Base-by-base conservation (phyloP, 1,139 yeast species). In the Yamadazyma pseudoaaseri region DNA sequence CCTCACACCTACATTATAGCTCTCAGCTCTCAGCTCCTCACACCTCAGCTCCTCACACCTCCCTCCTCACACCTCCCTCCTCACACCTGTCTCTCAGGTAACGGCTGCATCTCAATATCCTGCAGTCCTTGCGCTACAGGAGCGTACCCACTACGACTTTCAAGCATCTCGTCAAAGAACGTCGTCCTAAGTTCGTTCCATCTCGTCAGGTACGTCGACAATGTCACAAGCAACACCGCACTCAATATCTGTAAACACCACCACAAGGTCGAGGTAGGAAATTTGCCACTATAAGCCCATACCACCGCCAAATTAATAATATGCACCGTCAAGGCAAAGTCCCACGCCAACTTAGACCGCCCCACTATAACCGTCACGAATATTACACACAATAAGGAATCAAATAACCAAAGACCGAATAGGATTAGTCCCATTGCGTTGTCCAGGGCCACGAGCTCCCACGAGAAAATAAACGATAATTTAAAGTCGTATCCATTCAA, bases 291-390 rank as follows among this genome's bases (percentile, higher is more conserved):
- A 44, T 76, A 80, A 1, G 74, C 42, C 80, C 89, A 81, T 0
- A 80, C 86, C 5, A 86, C 79, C 3, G 81, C 36, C 25, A 90
- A 60, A 58, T 90, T 84, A 34, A 92, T 75, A 12, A 86, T 79
- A 57, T 92, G 97, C 11, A 92, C 70, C 0, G 98, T 90, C 21
- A 92, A 54, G 9, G 96, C 96, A 63, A 90, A 92, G 58, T 92
- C 98, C 85, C 96, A 84, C 0, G 97, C 97, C 38, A 92, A 65
- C 57, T 90, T 92, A 26, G 95, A 84, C 40, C 97, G 68, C 0
- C 97, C 97, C 12, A 92, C 96, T 15, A 90, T 81, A 4, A 89
- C 62, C 1, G 96, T 86, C 51, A 92, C 80, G 50, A 87, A 87
- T 12, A 86, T 60, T 2, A 89, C 96, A 51, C 90, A 81, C 13